These are phyloP conservation scores for Candolleomyces eurysporus DNA, from an alignment of 768 basidiomycete genomes.

Conservation along the genomic window DNA sequence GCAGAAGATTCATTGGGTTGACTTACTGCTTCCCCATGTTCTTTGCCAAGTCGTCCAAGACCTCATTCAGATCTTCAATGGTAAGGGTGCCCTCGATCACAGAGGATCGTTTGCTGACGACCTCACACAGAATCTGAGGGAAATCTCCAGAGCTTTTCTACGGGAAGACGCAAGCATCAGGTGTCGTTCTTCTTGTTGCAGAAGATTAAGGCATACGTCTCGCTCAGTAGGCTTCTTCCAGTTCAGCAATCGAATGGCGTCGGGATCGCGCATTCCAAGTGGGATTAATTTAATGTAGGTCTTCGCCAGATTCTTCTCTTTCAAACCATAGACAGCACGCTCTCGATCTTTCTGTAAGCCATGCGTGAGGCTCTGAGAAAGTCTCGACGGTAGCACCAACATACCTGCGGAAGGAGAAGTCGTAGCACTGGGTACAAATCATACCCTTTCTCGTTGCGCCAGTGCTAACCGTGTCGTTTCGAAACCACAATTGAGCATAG, in stretches of 20 bases:
- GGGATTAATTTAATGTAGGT: slow-evolving; percentile 89
- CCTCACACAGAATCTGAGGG: slow-evolving; percentile 81
- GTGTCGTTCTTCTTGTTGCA: neutral
- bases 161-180: neutral
- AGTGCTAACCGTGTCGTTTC: slow-evolving; percentile 51
- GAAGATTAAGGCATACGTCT: slow-evolving; percentile 42
- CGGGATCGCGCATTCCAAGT: slow-evolving; percentile 73
- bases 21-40: slow-evolving; percentile 74
- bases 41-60: slow-evolving; percentile 75
- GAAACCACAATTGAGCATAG: neutral
- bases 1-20: neutral
- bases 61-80: slow-evolving; percentile 79
- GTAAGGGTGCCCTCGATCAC: slow-evolving; percentile 72
- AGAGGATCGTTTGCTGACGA: slow-evolving; percentile 81
- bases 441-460: slow-evolving; percentile 81
- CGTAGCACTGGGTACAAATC: slow-evolving; percentile 90
- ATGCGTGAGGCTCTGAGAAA: neutral
- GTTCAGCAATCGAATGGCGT: slow-evolving; percentile 77
- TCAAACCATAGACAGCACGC: slow-evolving; percentile 88
- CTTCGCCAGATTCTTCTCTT: slow-evolving; percentile 93
- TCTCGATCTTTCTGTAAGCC: slow-evolving; percentile 85
- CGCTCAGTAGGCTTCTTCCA: slow-evolving; percentile 85
- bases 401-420: slow-evolving; percentile 85
- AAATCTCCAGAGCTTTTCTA: slow-evolving; percentile 85
- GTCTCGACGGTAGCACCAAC: slow-evolving; percentile 5